Evolutionary conservation across 306 rosid genomes (phyloP).

Genomic region (Acacia acuminata): DNA sequence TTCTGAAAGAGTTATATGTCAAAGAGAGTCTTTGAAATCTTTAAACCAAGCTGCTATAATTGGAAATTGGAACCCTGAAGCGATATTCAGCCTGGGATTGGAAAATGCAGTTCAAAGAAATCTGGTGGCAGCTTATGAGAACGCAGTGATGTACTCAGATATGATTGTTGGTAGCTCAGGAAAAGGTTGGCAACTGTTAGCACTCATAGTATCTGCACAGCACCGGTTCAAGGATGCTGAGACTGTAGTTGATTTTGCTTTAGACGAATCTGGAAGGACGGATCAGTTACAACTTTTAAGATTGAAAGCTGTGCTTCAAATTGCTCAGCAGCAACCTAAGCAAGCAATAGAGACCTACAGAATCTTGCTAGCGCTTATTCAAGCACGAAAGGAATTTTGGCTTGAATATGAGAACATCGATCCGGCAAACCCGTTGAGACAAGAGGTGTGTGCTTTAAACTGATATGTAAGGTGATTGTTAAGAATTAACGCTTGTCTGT

Average conservation of each 20-base stretch:
- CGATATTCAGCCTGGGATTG: conserved; percentile 57
- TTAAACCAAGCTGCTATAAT: conserved; percentile 49
- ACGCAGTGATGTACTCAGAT: conserved; percentile 61
- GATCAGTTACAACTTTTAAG: conserved; percentile 84
- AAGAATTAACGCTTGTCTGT: conserved; percentile 2
- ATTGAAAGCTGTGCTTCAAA: conserved; percentile 81
- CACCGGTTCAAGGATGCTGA: conserved; percentile 77
- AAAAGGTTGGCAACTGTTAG: conserved; percentile 73
- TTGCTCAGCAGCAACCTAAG: conserved; percentile 80
- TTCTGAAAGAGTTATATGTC: conserved; percentile 67
- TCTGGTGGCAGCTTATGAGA: conserved; percentile 62
- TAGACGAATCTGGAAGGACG: conserved; percentile 65
- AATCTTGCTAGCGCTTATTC: conserved; percentile 73
- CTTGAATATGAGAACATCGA: conserved; percentile 45
- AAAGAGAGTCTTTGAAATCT: conserved; percentile 65
- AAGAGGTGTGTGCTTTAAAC: conserved; percentile 37
- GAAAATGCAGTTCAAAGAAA: conserved; percentile 90
- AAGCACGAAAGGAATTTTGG: conserved; percentile 58
- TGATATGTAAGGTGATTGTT: not conserved
- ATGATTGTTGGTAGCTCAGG: conserved; percentile 63
- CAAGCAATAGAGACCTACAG: conserved; percentile 92
- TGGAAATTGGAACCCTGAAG: conserved; percentile 57
- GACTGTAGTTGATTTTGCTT: conserved; percentile 74
- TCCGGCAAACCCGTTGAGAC: conserved; percentile 19
- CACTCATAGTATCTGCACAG: conserved; percentile 81